A percentile compares a stretch with the other conserved stretches of the same genome.
Evolutionary conservation across 2,329 filamentous ascomycete genomes (phyloP).

Genomic region (Claviceps cyperi): DNA sequence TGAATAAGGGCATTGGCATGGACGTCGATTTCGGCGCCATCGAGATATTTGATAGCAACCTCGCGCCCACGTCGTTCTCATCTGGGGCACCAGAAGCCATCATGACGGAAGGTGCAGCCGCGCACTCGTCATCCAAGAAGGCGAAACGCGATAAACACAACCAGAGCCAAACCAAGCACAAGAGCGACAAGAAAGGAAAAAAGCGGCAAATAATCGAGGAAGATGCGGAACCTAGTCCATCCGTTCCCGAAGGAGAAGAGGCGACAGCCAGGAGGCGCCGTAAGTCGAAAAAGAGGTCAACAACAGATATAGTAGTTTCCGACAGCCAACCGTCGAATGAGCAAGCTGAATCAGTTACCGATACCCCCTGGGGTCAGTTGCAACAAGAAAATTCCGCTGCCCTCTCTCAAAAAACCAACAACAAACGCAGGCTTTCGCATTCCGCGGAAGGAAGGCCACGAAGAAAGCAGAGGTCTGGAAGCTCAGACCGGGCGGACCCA

Average conservation of each 20-base stretch:
- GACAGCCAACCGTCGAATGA: constrained; percentile 3
- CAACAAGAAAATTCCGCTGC: constrained; percentile 7
- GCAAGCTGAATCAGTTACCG: not conserved
- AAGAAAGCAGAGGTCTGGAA: constrained; percentile 19
- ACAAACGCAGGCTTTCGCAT: constrained; percentile 20
- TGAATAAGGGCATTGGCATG: constrained; percentile 9
- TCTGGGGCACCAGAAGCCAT: constrained; percentile 19
- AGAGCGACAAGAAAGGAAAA: constrained; percentile 17
- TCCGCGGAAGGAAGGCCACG: constrained; percentile 16
- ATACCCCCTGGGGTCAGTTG: constrained; percentile 3
- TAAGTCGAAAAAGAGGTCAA: constrained; percentile 14
- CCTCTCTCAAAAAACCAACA: constrained; percentile 14
- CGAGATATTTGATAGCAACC: constrained; percentile 25
- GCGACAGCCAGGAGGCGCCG: constrained; percentile 11
- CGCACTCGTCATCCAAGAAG: constrained; percentile 11
- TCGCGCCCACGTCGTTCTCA: constrained; percentile 16
- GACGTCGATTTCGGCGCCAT: constrained; percentile 22
- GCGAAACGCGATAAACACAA: constrained; percentile 18
- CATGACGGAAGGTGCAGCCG: constrained; percentile 13
- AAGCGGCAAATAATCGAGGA: constrained; percentile 7
- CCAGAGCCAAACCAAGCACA: constrained; percentile 9
- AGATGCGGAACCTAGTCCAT: constrained; percentile 4
- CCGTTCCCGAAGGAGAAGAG: constrained; percentile 5
- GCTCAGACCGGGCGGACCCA: constrained; percentile 10
- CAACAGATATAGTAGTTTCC: constrained; percentile 2